Base-by-base conservation (phyloP, 352 stramenopile species). In the Pythium plurisporium region DNA sequence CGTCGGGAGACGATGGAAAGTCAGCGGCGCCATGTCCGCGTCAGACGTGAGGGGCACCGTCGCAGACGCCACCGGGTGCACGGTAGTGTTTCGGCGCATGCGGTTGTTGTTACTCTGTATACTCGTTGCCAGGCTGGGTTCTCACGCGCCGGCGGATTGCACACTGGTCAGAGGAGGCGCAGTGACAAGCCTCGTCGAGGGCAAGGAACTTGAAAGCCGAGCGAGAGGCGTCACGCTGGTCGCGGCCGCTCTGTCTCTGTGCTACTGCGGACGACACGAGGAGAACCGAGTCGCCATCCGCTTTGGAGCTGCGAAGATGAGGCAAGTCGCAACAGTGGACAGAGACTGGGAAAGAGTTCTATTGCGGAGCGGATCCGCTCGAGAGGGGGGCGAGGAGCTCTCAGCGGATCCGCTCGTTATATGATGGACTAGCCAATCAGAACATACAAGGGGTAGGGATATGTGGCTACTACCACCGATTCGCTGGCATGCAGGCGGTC, bases 141-240 rank as follows among this genome's bases (percentile, higher is more conserved):
- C 19, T 59, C 52, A 59, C 52, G 52, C 52, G 20, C 14, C 20
- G 52, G 52, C 31, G 41, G 52, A 59, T 59, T 59, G 52, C 52
- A 44, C 19, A 59, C 27, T 59, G 52, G n/a, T 11, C 26, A 4
- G 14, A 38, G 37, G 26, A 27, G 10, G 10, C 4, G 12, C 47
- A 55, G 20, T 40, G 45, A 48, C 45, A 19, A 42, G 45, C 17
- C 45, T 10, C 15, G 23, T 0, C 42, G 7, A 33, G 23, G 22
- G 42, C 2, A 48, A 19, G n/a, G n/a, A n/a, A n/a, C n/a, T n/a
- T n/a, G n/a, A n/a, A n/a, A n/a, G n/a, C n/a, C n/a, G n/a, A n/a
- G 8, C 31, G 31, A 8, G 31, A 37, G 8, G 17, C 17, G 31
- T 54, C n/a, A 17, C 46, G 46, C 46, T 52, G 44, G 44, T 52